These are phyloP conservation scores for Astathelohania contejeani DNA, from an alignment of 371 early-diverging fungal genomes.

Conservation along the genomic window DNA sequence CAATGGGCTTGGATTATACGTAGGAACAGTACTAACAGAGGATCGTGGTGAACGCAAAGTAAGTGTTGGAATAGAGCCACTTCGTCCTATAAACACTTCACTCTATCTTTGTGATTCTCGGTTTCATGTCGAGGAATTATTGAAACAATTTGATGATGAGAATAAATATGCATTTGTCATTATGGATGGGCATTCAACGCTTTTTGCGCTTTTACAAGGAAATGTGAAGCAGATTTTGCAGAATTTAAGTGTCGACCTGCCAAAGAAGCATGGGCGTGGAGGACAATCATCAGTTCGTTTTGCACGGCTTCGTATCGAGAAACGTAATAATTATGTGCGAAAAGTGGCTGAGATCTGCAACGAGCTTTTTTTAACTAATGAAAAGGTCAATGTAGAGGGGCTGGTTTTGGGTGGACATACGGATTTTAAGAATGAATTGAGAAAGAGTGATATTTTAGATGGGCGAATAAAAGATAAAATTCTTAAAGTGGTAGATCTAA, in stretches of 20 bases:
- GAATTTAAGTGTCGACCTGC: constrained; percentile 80
- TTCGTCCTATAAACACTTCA: constrained; percentile 97
- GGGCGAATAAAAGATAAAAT: constrained; percentile 69
- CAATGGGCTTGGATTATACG: constrained; percentile 73
- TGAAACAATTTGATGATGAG: constrained; percentile 79
- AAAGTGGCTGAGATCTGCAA: constrained; percentile 89
- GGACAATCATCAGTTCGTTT: constrained; percentile 99
- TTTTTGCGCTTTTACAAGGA: constrained; percentile 89
- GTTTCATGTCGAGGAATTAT: constrained; percentile 82
- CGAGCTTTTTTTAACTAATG: constrained; percentile 71
- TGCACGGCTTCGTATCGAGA: constrained; percentile 91
- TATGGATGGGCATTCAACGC: constrained; percentile 92
- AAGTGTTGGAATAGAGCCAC: constrained; percentile 92
- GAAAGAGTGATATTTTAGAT: constrained; percentile 80
- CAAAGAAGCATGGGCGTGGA: constrained; percentile 99
- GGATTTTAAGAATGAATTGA: constrained; percentile 89
- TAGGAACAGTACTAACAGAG: constrained; percentile 87
- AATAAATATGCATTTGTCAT: constrained; percentile 93
- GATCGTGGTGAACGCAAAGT: constrained; percentile 94
- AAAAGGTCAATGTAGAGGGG: constrained; percentile 77
- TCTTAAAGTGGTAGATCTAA: constrained; percentile 81
- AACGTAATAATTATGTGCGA: constrained; percentile 91
- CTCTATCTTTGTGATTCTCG: constrained; percentile 97
- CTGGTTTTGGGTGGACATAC: constrained; percentile 87
- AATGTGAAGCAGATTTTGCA: constrained; percentile 86